Evolutionary conservation across 768 basidiomycete species (phyloP), one percentile per base, ranked within the genome.

Genomic region (Boletus subcaerulescens): DNA sequence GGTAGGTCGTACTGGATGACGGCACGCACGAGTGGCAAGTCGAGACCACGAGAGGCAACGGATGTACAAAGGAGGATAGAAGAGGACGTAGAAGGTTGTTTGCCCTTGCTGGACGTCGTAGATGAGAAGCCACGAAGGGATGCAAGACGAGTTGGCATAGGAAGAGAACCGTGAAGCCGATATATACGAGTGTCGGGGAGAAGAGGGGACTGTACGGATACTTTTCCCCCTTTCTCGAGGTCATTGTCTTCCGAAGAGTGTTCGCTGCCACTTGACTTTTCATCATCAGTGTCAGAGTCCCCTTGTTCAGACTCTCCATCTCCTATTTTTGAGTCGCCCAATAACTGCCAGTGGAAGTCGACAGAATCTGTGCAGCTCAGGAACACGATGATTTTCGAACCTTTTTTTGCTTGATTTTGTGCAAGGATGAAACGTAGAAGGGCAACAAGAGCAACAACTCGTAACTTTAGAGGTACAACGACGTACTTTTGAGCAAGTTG

Each of bases 1-100:
- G 97, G 96, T 20, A 98, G 82, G 68, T 99, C 97, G 65, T 97
- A 97, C 66, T 99, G 97, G 32, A 98, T 75, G 57, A 99, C 94
- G 3, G 92, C 91, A 35, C 89, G 86, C 8, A 98, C 94, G n/a
- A 91, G 80, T 6, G 94, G 94, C 26, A 99, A 77, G 73, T 98
- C 96, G 24, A 99, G 81, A 66, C 97, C 97, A 67, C 97, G 92
- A n/a, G 97, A 94, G 3, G 97, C 97, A 48, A 99, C 95, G 10
- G 93, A 96, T 1, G 97, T 99, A 69, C 95, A 98, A 43, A 98
- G 79, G 5, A 99, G 79, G 46, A 99, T 80, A 2, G 94, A 86
- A 5, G 84, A 80, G 0, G 73, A 69, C 4, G 73, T 62, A 33
- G 59, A 60, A 58, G 67, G 59, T 56, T 52, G 60, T 62, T 62